Percentiles rank a stretch among this genome's conserved stretches.
phyloP scores from a whole-genome alignment of 2,329 filamentous ascomycete genomes.

The Cladophialophora bantiana region DNA sequence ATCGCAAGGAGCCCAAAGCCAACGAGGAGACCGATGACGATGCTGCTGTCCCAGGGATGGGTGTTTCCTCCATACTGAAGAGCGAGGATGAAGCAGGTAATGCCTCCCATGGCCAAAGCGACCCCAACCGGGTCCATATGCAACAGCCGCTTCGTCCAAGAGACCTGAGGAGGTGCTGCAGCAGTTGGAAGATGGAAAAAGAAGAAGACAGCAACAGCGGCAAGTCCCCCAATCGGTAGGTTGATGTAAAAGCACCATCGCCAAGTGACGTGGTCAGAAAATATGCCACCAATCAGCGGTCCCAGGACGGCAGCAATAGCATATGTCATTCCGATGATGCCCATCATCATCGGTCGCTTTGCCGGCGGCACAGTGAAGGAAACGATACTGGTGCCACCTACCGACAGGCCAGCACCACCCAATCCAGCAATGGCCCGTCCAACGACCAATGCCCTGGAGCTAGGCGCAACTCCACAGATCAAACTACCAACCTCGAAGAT shows the following conservation, averaged over 20 bases:
- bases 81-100: conserved; percentile 62
- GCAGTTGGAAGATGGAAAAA: conserved; percentile 38
- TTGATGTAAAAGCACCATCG: conserved; percentile 42
- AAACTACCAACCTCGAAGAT: conserved; percentile 54
- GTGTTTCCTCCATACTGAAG: conserved; percentile 64
- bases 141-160: conserved; percentile 40
- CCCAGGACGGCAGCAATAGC: conserved; percentile 48
- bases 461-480: conserved; percentile 49
- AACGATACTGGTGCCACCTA: conserved; percentile 45
- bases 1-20: conserved; percentile 52
- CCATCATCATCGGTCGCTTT: conserved; percentile 39
- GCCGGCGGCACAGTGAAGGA: conserved; percentile 39
- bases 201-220: conserved; percentile 39
- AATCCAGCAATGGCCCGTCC: conserved; percentile 53
- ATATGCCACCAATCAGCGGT: conserved; percentile 52
- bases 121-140: conserved; percentile 61
- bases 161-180: not conserved
- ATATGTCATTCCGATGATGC: conserved; percentile 38
- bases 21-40: conserved; percentile 61
- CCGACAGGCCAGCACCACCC: conserved; percentile 49
- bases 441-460: conserved; percentile 49
- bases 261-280: conserved; percentile 47
- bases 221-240: conserved; percentile 47
- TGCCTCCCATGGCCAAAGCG: conserved; percentile 59
- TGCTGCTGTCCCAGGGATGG: conserved; percentile 59